Evolutionary conservation across 139 green algal genomes (phyloP).

Genomic region (Chlamydomonas incerta): DNA sequence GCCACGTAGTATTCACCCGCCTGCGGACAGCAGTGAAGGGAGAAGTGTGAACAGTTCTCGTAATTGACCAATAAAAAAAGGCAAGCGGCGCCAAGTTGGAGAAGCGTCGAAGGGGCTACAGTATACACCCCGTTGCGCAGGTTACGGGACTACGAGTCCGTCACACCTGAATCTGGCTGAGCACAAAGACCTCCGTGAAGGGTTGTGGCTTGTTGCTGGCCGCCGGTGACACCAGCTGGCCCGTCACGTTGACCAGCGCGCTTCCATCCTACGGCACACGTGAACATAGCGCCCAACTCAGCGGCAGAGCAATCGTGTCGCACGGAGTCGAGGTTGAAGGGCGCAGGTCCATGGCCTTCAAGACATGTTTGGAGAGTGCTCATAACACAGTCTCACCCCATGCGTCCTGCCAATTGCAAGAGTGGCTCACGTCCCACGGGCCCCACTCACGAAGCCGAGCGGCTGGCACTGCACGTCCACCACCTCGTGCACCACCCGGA

Average conservation of each 20-base stretch:
- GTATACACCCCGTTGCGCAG: background rate
- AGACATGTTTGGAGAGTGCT: background rate
- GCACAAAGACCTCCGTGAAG: constrained; percentile 66
- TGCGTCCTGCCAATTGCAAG: background rate
- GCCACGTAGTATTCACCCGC: constrained; percentile 69
- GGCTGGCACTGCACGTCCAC: constrained; percentile 63
- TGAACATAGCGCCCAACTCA: too few species aligned
- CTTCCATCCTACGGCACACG: constrained; percentile 45
- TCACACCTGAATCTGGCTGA: constrained; percentile 51
- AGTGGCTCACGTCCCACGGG: background rate
- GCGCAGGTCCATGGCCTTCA: too few species aligned
- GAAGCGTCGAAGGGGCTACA: too few species aligned
- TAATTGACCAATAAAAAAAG: background rate
- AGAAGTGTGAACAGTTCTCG: background rate
- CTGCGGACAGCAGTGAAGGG: background rate
- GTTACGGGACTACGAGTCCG: background rate
- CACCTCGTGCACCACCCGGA: constrained; percentile 55
- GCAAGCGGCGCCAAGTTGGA: too few species aligned
- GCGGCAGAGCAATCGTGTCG: too few species aligned
- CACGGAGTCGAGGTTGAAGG: too few species aligned
- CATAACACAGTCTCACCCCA: background rate
- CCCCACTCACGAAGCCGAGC: constrained; percentile 48
- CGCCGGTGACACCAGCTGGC: constrained; percentile 28
- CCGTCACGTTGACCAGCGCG: constrained; percentile 59
- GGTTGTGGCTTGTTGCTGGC: constrained; percentile 7